Evolutionary conservation across 495 filamentous ascomycete genomes (phyloP), one percentile per base, ranked within the genome.

Genomic region (Penicillium psychrofluorescens): DNA sequence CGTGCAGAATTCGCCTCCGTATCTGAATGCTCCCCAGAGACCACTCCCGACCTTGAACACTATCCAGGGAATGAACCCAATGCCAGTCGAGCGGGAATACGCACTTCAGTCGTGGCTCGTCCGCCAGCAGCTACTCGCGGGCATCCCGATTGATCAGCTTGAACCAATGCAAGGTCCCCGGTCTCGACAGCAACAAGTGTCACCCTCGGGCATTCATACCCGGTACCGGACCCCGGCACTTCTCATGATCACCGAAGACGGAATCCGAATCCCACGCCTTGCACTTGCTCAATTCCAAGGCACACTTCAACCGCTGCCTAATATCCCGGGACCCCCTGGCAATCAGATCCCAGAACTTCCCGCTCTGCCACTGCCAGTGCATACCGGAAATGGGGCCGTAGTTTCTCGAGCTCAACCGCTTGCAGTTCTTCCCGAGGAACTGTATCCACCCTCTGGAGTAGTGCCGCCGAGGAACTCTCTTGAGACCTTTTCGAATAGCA

Each of bases 21-120:
- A 22, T 22, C 22, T 6, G 4, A 22, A 3, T 22, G 4, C 22
- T 6, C 22, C 22, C 22, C 22, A 6, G 4, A 22, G 22, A 22
- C 4, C 22, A 6, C 22, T 0, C 2, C 22, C 22, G 22, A 4
- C 22, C 6, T 22, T 22, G 4, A 22, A 5, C 40, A 45, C 28
- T 11, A 3, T 8, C 11, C 41, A 11, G 22, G 22, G 22, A 22
- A 22, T 22, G 22, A 2, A 22, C 22, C 22, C 22, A 22, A 22
- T 22, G 22, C 22, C 22, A 4, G 22, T 22, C 22, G 22, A 22
- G 22, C 2, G 22, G 2, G 40, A 31, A 1, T 15, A 51, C n/a
- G 36, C 35, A 6, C 43, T 67, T 8, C 60, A 66, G 36, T 48
- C 40, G 8, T 62, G 56, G 33, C 52, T 69, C n/a, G 42, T 67